A percentile compares a stretch with the other conserved stretches of the same genome.
phyloP scores from a whole-genome alignment of 2,329 filamentous ascomycete genomes.

The Colletotrichum graminicola region DNA sequence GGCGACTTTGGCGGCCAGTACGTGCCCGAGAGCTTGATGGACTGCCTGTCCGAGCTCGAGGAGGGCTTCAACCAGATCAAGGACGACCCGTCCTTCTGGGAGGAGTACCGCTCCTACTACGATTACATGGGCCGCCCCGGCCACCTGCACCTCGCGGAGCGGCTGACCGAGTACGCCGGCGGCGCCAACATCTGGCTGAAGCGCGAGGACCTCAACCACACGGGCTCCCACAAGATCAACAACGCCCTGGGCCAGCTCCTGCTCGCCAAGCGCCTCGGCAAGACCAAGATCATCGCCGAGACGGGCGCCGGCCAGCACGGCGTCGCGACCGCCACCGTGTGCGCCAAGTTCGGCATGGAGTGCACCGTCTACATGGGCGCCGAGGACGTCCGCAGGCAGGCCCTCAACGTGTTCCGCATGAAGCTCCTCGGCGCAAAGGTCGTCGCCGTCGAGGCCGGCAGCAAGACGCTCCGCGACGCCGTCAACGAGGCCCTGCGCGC shows the following conservation, averaged over 20 bases:
- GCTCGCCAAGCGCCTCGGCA: constrained; percentile 86
- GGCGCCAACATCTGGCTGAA: constrained; percentile 98
- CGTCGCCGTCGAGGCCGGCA: constrained; percentile 91
- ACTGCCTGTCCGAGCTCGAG: constrained; percentile 92
- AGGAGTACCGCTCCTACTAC: constrained; percentile 96
- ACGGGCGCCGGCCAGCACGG: constrained; percentile 98
- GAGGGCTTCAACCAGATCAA: constrained; percentile 89
- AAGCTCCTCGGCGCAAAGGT: constrained; percentile 94
- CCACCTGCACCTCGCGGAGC: constrained; percentile 88
- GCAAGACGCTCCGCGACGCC: constrained; percentile 83
- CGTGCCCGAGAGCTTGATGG: constrained; percentile 97
- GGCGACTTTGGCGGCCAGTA: constrained; percentile 98
- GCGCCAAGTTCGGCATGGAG: constrained; percentile 97
- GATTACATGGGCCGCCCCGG: constrained; percentile 97
- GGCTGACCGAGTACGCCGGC: constrained; percentile 88
- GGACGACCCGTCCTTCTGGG: constrained; percentile 93
- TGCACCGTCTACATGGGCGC: constrained; percentile 99
- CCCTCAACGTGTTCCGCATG: constrained; percentile 98
- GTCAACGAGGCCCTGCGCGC: constrained; percentile 96
- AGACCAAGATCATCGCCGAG: constrained; percentile 97
- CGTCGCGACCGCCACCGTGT: constrained; percentile 96
- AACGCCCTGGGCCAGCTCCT: constrained; percentile 96
- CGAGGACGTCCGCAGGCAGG: constrained; percentile 95
- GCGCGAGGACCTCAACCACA: constrained; percentile 97
- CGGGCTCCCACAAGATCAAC: constrained; percentile 99